A percentile compares a stretch with the other conserved stretches of the same genome.
These are phyloP conservation scores for Kluyveromyces starmeri DNA, from an alignment of 805 yeast species.

Conservation along the genomic window DNA sequence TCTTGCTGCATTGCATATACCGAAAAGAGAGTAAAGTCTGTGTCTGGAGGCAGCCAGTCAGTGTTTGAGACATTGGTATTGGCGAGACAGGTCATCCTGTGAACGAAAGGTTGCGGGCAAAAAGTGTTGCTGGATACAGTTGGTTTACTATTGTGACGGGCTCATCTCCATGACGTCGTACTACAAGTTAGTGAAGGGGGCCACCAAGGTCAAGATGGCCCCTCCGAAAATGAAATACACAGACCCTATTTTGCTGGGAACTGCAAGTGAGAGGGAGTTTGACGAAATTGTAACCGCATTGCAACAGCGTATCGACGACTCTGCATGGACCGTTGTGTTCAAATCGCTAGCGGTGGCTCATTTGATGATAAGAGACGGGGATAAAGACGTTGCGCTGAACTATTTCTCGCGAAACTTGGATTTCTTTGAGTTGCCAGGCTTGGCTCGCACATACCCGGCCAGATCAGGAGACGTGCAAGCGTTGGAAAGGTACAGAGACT, in stretches of 20 bases:
- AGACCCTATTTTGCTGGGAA: slow-evolving; percentile 71
- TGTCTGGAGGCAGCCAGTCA: too few species aligned
- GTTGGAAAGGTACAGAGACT: slow-evolving; percentile 59
- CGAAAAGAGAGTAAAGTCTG: too few species aligned
- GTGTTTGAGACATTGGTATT: too few species aligned
- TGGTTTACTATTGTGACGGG: too few species aligned
- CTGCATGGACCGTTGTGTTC: slow-evolving; percentile 87
- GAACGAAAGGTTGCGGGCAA: too few species aligned
- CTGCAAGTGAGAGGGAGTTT: slow-evolving; percentile 39
- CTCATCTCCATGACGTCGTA: slow-evolving; percentile 68
- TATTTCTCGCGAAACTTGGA: slow-evolving; percentile 45
- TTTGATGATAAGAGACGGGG: slow-evolving; percentile 89
- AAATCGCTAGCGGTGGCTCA: slow-evolving; percentile 80
- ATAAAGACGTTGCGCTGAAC: slow-evolving; percentile 58
- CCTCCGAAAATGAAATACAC: slow-evolving; percentile 97
- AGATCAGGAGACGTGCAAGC: slow-evolving; percentile 41
- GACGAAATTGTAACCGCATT: slow-evolving; percentile 60
- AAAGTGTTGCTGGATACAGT: too few species aligned
- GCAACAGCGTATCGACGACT: slow-evolving; percentile 54
- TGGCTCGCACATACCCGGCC: slow-evolving; percentile 26
- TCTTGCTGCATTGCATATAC: too few species aligned
- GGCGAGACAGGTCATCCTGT: too few species aligned
- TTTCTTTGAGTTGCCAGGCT: slow-evolving; percentile 40
- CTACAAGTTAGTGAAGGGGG: slow-evolving; percentile 70
- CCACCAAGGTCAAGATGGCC: slow-evolving; percentile 74